Percentiles rank a stretch among this genome's conserved stretches.
phyloP scores from a whole-genome alignment of 352 stramenopile species.

The Globisporangium nodosum region DNA sequence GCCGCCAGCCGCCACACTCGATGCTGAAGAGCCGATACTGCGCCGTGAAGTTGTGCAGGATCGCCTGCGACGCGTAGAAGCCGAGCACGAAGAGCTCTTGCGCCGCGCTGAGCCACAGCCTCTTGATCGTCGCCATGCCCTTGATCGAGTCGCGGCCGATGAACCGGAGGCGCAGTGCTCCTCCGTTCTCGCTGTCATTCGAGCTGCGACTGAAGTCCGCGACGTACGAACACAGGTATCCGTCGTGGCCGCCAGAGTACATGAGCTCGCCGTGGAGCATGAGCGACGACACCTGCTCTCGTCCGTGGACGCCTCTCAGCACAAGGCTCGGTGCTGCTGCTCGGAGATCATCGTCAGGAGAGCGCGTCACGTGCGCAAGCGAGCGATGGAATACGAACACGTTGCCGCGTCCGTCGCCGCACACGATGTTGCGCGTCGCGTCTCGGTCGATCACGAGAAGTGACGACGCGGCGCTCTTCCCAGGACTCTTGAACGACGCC shows the following conservation, averaged over 20 bases:
- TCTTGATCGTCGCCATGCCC: constrained; percentile 71
- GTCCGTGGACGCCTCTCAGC: constrained; percentile 51
- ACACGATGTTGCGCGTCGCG: constrained; percentile 48
- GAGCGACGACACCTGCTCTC: constrained; percentile 63
- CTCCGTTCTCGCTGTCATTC: constrained; percentile 1
- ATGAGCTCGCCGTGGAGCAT: constrained; percentile 34
- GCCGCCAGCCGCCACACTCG: constrained; percentile 78
- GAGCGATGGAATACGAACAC: constrained; percentile 55
- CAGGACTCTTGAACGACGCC: constrained; percentile 43
- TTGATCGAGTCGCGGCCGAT: constrained; percentile 68
- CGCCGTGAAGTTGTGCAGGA: constrained; percentile 68
- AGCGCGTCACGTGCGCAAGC: constrained; percentile 3
- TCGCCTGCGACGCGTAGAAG: constrained; percentile 67
- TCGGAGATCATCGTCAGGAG: neutral
- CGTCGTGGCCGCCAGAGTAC: constrained; percentile 75
- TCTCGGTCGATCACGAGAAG: constrained; percentile 42
- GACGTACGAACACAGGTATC: constrained; percentile 66
- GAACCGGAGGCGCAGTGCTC: constrained; percentile 23
- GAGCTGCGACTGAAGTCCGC: constrained; percentile 15
- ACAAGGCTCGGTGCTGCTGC: constrained; percentile 18
- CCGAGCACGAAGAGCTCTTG: constrained; percentile 74
- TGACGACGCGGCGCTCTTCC: constrained; percentile 48
- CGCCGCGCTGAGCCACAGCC: constrained; percentile 34
- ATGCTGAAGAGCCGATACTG: constrained; percentile 75
- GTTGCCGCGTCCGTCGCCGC: constrained; percentile 66